Base-by-base conservation (phyloP, 2,329 filamentous ascomycete species). In the Paraconiothyrium sp. region DNA sequence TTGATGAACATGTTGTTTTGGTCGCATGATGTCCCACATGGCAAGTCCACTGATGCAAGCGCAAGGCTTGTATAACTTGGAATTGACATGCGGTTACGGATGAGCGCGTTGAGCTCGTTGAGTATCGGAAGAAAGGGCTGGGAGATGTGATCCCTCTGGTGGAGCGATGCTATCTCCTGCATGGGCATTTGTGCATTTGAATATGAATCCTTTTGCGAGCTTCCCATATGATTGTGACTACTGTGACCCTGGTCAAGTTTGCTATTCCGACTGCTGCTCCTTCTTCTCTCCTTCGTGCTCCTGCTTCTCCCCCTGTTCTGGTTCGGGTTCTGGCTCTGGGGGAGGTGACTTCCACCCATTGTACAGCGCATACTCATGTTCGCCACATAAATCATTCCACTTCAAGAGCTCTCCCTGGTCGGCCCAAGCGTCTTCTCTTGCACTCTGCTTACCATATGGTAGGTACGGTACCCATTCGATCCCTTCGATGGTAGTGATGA, bases 401-500 rank as follows among this genome's bases (percentile, higher is more conserved):
- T 16, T 22, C 39, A 54, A 22, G 24, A 54, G 24, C 14, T 54
- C 51, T 4, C 51, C 51, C 39, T 27, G 37, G 34, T 54, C 51
- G 9, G 51, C 35, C 51, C 51, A 54, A 1, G 35, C 16, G 30
- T 54, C 51, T 14, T n/a, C 51, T 24, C 51, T 43, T 9, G 24
- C 24, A 32, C 51, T 54, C 22, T 43, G 14, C 24, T 44, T 54
- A 3, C 51, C 51, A 20, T 20, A 54, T 11, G 51, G 51, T 22
- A 54, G 9, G 16, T 54, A 44, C 22, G 51, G 51, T 3, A 32
- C 39, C 14, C 27, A 54, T 1, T n/a, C 14, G 5, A 44, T 22
- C 6, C 35, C 35, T 3, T 32, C 51, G 6, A 54, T 20, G 14
- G 22, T 37, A 11, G 37, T 20, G 22, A 54, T 54, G 11, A 54